Evolutionary conservation across 2,329 filamentous ascomycete species (phyloP).

Genomic region (Chaetomiaceae sp.): DNA sequence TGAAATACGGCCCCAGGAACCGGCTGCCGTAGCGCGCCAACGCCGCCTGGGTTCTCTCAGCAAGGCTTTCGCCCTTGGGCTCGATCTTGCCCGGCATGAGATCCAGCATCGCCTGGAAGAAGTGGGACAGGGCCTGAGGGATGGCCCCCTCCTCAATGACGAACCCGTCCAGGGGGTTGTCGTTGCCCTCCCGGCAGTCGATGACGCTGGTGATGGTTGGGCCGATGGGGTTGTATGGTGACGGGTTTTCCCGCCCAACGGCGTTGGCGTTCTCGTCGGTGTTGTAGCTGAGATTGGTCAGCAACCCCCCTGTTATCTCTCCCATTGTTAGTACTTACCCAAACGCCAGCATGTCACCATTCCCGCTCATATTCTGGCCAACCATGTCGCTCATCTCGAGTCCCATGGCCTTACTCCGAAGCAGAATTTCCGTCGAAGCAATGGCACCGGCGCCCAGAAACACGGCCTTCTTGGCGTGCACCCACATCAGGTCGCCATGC

Average conservation of each 20-base stretch:
- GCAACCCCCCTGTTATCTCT: not conserved
- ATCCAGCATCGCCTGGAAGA: constrained; percentile 56
- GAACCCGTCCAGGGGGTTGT: constrained; percentile 56
- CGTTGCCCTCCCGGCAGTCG: constrained; percentile 49
- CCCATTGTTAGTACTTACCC: constrained; percentile 37
- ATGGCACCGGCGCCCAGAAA: constrained; percentile 63
- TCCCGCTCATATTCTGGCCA: constrained; percentile 59
- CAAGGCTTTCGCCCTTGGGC: constrained; percentile 36
- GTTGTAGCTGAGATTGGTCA: constrained; percentile 47
- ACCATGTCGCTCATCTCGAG: constrained; percentile 53
- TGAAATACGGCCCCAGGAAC: constrained; percentile 56
- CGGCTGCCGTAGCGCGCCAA: constrained; percentile 48
- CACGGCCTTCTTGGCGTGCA: constrained; percentile 59
- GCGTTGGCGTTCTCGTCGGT: constrained; percentile 53
- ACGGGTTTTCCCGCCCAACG: constrained; percentile 48
- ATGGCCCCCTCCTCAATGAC: constrained; percentile 62
- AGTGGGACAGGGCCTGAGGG: constrained; percentile 50
- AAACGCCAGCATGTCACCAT: constrained; percentile 63
- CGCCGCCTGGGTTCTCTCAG: constrained; percentile 42
- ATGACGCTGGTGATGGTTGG: constrained; percentile 62
- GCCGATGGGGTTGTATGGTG: constrained; percentile 50
- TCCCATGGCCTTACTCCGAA: constrained; percentile 56
- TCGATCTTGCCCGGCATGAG: constrained; percentile 45
- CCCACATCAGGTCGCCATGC: constrained; percentile 61
- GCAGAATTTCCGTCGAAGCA: constrained; percentile 62